A percentile compares a stretch with the other conserved stretches of the same genome.
These are phyloP conservation scores for Cercophora samala DNA, from an alignment of 495 filamentous ascomycete genomes.

Conservation along the genomic window DNA sequence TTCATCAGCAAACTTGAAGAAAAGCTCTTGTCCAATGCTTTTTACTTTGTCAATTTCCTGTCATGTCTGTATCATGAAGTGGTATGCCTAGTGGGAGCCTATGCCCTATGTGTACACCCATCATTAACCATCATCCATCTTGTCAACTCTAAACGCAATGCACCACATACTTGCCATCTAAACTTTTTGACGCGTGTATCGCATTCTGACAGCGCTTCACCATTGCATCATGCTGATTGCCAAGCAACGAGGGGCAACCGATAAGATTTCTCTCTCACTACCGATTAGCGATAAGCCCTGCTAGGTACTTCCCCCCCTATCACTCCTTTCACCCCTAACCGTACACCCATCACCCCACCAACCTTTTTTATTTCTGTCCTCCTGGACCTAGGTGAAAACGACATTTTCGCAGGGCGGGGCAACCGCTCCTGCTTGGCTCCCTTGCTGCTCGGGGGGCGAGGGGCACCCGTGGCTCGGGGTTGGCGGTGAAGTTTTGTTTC, in stretches of 20 bases:
- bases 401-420: neutral
- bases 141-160: neutral
- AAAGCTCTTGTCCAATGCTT: neutral
- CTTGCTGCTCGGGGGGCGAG: no score
- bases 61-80: neutral
- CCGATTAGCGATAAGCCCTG: constrained; percentile 2
- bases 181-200: no score
- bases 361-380: neutral
- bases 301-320: neutral
- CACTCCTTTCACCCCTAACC: constrained; percentile 5
- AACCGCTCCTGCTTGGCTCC: no score
- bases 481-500: neutral
- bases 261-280: constrained; percentile 3
- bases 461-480: no score
- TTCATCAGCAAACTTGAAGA: neutral
- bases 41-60: neutral
- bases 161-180: neutral
- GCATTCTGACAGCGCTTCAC: neutral
- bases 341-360: constrained; percentile 21
- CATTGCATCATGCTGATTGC: neutral
- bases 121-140: neutral
- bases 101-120: neutral
- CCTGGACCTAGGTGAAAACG: neutral
- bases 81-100: neutral
- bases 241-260: constrained; percentile 12